Evolutionary conservation across 2,329 filamentous ascomycete species (phyloP).

Genomic region (Aaosphaeria arxii): DNA sequence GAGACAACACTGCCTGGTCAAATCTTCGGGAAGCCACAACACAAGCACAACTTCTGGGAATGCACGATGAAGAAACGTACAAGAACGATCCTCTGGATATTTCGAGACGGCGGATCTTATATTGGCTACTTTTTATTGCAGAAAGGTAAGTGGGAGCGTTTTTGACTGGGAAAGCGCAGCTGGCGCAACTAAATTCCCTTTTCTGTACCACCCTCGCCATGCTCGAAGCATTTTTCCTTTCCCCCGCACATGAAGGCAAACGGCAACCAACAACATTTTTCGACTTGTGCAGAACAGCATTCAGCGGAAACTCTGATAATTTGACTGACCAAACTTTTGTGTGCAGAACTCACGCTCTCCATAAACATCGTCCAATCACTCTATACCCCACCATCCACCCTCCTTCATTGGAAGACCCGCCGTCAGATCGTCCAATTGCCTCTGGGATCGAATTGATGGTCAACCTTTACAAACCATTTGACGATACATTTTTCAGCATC

Average conservation of each 20-base stretch:
- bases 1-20: constrained; percentile 61
- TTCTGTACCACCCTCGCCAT: not conserved
- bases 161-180: not conserved
- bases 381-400: constrained; percentile 58
- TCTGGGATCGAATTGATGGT: constrained; percentile 61
- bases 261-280: no score
- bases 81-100: constrained; percentile 49
- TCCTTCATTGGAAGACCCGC: constrained; percentile 49
- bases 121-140: constrained; percentile 62
- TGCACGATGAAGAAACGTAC: constrained; percentile 59
- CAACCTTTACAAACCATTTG: constrained; percentile 60
- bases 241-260: not conserved
- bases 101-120: constrained; percentile 55
- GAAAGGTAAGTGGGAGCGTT: constrained; percentile 46
- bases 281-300: not conserved
- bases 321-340: no score
- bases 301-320: no score
- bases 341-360: constrained; percentile 59
- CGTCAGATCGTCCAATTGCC: constrained; percentile 54
- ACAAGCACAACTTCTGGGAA: constrained; percentile 56
- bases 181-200: no score
- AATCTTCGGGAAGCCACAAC: constrained; percentile 61
- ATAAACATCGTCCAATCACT: constrained; percentile 62
- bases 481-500: constrained; percentile 60
- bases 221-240: not conserved